phyloP scores from a whole-genome alignment of 768 basidiomycete species.

The Rhodotorula graminis region DNA sequence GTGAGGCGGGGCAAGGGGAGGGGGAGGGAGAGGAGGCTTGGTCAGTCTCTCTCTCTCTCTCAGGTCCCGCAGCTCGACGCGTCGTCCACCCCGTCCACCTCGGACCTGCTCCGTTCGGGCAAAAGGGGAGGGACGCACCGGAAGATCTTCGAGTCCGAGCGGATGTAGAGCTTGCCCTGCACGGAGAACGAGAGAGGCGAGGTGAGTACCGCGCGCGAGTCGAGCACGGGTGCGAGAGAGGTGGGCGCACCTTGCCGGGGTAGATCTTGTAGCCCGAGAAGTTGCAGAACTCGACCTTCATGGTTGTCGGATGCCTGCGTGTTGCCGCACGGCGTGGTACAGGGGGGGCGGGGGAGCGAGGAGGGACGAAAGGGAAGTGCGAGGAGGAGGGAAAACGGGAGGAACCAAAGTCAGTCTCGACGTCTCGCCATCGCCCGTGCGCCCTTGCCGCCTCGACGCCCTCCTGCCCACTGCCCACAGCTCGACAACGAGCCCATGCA shows the following conservation, averaged over 20 bases:
- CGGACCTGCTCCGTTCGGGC: not conserved
- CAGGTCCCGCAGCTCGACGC: too few species aligned
- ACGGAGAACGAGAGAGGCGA: too few species aligned
- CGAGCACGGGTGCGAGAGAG: not conserved
- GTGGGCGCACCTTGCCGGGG: constrained; percentile 83
- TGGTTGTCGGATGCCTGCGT: constrained; percentile 38
- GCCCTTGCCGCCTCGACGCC: not conserved
- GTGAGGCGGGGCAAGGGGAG: too few species aligned
- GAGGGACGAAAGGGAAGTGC: not conserved
- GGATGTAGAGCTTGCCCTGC: constrained; percentile 43
- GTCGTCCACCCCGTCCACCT: too few species aligned
- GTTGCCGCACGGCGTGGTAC: not conserved
- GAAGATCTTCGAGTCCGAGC: constrained; percentile 44
- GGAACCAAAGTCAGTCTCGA: not conserved
- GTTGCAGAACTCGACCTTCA: constrained; percentile 96
- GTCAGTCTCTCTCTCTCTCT: too few species aligned
- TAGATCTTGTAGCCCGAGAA: constrained; percentile 98
- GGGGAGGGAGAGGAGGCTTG: too few species aligned
- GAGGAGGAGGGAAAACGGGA: not conserved
- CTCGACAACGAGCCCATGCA: not conserved
- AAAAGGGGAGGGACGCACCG: constrained; percentile 23
- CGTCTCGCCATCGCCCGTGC: not conserved
- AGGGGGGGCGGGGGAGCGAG: too few species aligned
- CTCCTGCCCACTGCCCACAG: not conserved
- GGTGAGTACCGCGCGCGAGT: not conserved